Percentiles rank a stretch among this genome's conserved stretches.
phyloP scores from a whole-genome alignment of 352 stramenopile genomes.

The Phytophthora pisi region DNA sequence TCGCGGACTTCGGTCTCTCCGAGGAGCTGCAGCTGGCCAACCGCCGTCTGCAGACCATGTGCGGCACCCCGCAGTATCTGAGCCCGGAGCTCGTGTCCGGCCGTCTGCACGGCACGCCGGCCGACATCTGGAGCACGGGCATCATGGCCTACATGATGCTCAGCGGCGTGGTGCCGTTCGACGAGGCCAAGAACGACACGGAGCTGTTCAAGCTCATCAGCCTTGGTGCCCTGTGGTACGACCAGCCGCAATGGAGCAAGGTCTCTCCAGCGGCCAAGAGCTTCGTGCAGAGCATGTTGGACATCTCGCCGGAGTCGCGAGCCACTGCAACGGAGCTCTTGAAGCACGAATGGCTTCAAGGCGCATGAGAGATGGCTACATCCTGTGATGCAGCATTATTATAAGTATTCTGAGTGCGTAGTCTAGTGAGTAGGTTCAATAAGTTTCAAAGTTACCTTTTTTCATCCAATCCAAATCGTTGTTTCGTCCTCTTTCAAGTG shows the following conservation, averaged over 20 bases:
- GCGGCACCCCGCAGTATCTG: conserved; percentile 96
- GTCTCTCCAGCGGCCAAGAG: conserved; percentile 85
- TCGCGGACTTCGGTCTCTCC: conserved; percentile 91
- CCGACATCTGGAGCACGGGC: conserved; percentile 95
- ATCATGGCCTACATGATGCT: conserved; percentile 96
- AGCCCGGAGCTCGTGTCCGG: conserved; percentile 96
- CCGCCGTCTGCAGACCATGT: conserved; percentile 90
- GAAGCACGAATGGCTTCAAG: conserved; percentile 58
- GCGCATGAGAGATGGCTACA: conserved; percentile 26
- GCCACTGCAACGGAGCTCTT: conserved; percentile 59
- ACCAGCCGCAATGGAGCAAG: conserved; percentile 83
- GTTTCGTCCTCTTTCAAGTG: fast-evolving
- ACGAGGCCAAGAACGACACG: conserved; percentile 51
- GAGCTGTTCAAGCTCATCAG: conserved; percentile 87
- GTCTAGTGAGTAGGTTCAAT: conserved; percentile 10
- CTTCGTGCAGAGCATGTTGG: conserved; percentile 89
- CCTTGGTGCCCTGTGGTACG: conserved; percentile 92
- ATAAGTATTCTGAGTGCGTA: conserved; percentile 28
- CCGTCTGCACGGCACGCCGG: conserved; percentile 89
- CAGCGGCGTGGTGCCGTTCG: conserved; percentile 62
- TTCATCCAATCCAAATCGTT: conserved; percentile 6
- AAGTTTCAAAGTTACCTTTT: conserved; percentile 3
- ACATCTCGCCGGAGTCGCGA: conserved; percentile 82
- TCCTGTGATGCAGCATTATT: conserved; percentile 6
- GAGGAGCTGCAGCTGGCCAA: conserved; percentile 90